Conservation (phyloP, 352 stramenopile species). For the Phytopythium chamaehyphon region DNA sequence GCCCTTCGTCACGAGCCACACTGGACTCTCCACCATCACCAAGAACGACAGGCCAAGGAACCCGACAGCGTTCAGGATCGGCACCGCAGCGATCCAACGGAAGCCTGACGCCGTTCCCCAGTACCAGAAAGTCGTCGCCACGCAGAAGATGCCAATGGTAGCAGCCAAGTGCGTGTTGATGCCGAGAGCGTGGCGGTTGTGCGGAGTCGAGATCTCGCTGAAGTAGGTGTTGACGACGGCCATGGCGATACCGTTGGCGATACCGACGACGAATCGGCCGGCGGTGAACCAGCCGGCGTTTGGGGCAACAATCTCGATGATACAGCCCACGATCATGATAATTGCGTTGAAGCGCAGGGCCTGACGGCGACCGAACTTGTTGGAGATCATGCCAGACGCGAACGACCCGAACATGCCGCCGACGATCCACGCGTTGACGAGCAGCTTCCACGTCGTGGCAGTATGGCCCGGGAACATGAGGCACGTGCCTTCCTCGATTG, state of each 20-base stretch:
- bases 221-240: conserved; percentile 35
- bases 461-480: conserved; percentile 60
- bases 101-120: conserved; percentile 35
- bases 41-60: conserved; percentile 25
- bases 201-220: conserved; percentile 40
- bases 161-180: conserved; percentile 38
- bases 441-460: conserved; percentile 37
- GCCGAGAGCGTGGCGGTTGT: conserved; percentile 29
- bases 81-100: conserved; percentile 45
- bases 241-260: conserved; percentile 34
- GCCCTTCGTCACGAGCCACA: conserved; percentile 36
- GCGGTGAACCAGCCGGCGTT: conserved; percentile 21
- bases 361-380: conserved; percentile 40
- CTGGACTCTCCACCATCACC: conserved; percentile 40
- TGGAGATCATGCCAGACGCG: conserved; percentile 25
- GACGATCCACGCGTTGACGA: conserved; percentile 59
- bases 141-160: conserved; percentile 36
- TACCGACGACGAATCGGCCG: conserved; percentile 35
- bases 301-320: conserved; percentile 26
- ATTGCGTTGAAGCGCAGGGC: conserved; percentile 22
- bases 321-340: conserved; percentile 30
- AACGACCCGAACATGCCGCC: conserved; percentile 50
- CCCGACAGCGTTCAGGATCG: conserved; percentile 19
- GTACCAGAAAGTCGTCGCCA: conserved; percentile 47
- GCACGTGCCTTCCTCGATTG: conserved; percentile 36